A percentile compares a stretch with the other conserved stretches of the same genome.
phyloP scores from a whole-genome alignment of 352 stramenopile genomes.

The Stramenopiles sp. region DNA sequence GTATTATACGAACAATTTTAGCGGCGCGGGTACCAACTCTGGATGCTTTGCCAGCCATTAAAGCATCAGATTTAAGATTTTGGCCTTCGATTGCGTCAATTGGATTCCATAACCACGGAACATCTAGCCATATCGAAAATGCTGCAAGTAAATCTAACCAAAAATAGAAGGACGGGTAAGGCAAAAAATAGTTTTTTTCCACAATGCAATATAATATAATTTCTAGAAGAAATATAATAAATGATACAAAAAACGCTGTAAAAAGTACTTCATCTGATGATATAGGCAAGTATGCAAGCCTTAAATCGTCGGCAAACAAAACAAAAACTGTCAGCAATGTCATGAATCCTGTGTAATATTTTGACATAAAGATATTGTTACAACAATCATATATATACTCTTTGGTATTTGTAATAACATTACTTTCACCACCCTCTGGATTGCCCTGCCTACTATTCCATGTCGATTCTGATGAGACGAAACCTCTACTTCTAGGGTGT shows the following conservation, averaged over 20 bases:
- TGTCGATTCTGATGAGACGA: neutral
- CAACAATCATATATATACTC: neutral
- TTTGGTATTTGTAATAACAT: neutral
- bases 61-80: slow-evolving; percentile 25
- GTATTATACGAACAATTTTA: slow-evolving; percentile 67
- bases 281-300: slow-evolving; percentile 12
- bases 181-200: slow-evolving; percentile 48
- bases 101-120: slow-evolving; percentile 50
- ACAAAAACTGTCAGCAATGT: slow-evolving; percentile 48
- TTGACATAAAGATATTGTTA: neutral
- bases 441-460: neutral
- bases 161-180: slow-evolving; percentile 50
- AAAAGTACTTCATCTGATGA: slow-evolving; percentile 36
- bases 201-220: slow-evolving; percentile 40
- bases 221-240: slow-evolving; percentile 47
- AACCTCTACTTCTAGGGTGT: no score
- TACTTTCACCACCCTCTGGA: neutral
- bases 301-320: slow-evolving; percentile 58
- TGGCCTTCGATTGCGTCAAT: slow-evolving; percentile 22
- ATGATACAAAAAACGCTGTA: slow-evolving; percentile 47
- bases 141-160: slow-evolving; percentile 80
- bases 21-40: slow-evolving; percentile 56
- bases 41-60: slow-evolving; percentile 46
- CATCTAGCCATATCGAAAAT: slow-evolving; percentile 66
- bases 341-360: neutral